Conservation (phyloP, 148 eudicot genomes). For the Beta vulgaris region DNA sequence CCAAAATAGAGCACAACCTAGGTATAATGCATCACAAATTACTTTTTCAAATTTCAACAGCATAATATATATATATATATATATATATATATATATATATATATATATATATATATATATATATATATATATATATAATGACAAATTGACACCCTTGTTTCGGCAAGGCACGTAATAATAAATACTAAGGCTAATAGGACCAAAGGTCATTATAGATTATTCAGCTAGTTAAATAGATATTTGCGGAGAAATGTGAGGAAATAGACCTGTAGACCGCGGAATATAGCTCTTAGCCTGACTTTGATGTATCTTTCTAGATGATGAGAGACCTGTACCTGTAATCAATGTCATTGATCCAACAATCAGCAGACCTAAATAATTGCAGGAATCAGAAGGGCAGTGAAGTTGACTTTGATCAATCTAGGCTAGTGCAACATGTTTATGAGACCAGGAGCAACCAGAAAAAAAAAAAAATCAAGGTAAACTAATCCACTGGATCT, state of each 20-base stretch:
- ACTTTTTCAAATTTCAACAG: background rate
- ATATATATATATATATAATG: too few species aligned
- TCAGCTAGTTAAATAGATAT: background rate
- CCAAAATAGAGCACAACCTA: too few species aligned
- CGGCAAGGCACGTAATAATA: background rate
- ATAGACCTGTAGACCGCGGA: conserved; percentile 40
- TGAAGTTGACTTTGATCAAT: background rate
- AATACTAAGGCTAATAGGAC: background rate
- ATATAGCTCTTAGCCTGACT: conserved; percentile 28
- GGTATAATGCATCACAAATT: too few species aligned
- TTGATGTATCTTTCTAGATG: conserved; percentile 37
- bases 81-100: too few species aligned
- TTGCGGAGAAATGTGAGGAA: background rate
- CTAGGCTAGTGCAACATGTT: background rate
- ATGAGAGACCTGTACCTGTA: conserved; percentile 37
- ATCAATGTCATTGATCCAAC: background rate
- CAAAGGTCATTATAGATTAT: background rate
- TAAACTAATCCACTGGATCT: too few species aligned
- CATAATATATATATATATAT: too few species aligned
- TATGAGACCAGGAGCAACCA: background rate
- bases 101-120: too few species aligned
- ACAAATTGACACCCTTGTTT: background rate
- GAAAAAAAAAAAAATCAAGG: too few species aligned
- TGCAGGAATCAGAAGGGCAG: background rate
- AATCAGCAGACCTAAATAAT: conserved; percentile 7